A percentile compares a stretch with the other conserved stretches of the same genome.
Conservation (phyloP, 2,329 filamentous ascomycete genomes). For the Scorias spongiosa region DNA sequence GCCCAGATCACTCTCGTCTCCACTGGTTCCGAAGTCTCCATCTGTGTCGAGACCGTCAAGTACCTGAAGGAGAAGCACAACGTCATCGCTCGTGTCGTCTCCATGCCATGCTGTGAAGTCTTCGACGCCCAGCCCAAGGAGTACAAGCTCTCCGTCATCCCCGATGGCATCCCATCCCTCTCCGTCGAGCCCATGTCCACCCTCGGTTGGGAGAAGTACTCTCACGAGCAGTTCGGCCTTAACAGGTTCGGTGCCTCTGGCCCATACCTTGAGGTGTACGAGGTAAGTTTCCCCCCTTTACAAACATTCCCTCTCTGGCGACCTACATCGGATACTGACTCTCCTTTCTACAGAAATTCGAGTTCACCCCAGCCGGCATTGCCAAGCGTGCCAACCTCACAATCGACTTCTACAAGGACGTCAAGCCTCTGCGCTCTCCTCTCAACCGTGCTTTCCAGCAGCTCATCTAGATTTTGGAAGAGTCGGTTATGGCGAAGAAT, state of each 20-base stretch:
- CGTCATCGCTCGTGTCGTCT: conserved; percentile 81
- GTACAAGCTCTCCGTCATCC: conserved; percentile 83
- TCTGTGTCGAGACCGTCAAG: conserved; percentile 87
- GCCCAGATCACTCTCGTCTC: conserved; percentile 82
- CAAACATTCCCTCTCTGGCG: background rate
- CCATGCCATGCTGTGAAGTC: conserved; percentile 91
- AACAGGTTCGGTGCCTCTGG: conserved; percentile 98
- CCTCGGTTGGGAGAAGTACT: conserved; percentile 97
- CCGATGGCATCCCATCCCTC: conserved; percentile 82
- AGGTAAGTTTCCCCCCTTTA: conserved; percentile 34
- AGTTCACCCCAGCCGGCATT: conserved; percentile 95
- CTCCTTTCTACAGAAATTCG: conserved; percentile 61
- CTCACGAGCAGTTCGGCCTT: conserved; percentile 97
- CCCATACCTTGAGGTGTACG: conserved; percentile 95
- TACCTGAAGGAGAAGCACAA: conserved; percentile 77
- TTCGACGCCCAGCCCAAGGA: conserved; percentile 91
- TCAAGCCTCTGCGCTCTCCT: conserved; percentile 75
- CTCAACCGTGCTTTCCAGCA: conserved; percentile 97
- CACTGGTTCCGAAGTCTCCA: conserved; percentile 89
- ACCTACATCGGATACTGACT: conserved; percentile 22
- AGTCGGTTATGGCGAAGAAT: conserved; percentile 9
- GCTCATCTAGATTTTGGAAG: conserved; percentile 50
- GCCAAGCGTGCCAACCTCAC: conserved; percentile 87
- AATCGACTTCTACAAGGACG: conserved; percentile 93
- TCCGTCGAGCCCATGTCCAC: conserved; percentile 96